Conservation (phyloP, 345 rosid species). For the Lumnitzera littorea region DNA sequence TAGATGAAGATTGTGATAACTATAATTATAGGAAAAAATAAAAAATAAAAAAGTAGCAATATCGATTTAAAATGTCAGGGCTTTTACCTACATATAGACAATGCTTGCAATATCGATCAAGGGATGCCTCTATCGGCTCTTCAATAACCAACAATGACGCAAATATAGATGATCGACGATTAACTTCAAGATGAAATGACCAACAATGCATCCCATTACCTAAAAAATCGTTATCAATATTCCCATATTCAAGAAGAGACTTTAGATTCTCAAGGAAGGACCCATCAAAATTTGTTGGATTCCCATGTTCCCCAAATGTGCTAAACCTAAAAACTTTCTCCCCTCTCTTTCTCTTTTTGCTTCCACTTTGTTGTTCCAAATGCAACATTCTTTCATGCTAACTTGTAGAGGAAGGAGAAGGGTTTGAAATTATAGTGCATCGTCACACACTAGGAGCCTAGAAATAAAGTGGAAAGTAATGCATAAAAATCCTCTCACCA, state of each 20-base stretch:
- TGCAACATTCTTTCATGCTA: too few species aligned
- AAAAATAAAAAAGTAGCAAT: too few species aligned
- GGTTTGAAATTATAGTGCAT: too few species aligned
- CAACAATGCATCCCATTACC: slow-evolving; percentile 45
- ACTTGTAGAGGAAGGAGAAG: too few species aligned
- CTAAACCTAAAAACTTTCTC: slow-evolving; percentile 65
- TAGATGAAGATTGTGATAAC: too few species aligned
- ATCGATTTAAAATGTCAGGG: too few species aligned
- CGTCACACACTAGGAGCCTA: too few species aligned
- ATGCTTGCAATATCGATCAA: slow-evolving; percentile 58
- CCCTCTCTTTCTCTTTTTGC: slow-evolving; percentile 74
- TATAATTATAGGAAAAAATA: too few species aligned
- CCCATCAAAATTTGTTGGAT: slow-evolving; percentile 56
- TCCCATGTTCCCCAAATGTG: slow-evolving; percentile 64
- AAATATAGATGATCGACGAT: slow-evolving; percentile 68
- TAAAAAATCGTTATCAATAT: slow-evolving; percentile 20
- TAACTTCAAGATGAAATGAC: slow-evolving; percentile 90
- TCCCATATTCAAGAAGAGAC: slow-evolving; percentile 59
- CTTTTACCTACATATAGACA: slow-evolving; percentile 75
- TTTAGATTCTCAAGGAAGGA: slow-evolving; percentile 56
- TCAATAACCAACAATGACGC: slow-evolving; percentile 60
- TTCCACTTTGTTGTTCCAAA: background rate
- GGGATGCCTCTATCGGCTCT: slow-evolving; percentile 54
- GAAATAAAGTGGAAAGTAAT: too few species aligned
- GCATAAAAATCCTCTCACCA: too few species aligned